A percentile compares a stretch with the other conserved stretches of the same genome.
Conservation (phyloP, 208 protist species). For the Endotrypanum monterogeii region DNA sequence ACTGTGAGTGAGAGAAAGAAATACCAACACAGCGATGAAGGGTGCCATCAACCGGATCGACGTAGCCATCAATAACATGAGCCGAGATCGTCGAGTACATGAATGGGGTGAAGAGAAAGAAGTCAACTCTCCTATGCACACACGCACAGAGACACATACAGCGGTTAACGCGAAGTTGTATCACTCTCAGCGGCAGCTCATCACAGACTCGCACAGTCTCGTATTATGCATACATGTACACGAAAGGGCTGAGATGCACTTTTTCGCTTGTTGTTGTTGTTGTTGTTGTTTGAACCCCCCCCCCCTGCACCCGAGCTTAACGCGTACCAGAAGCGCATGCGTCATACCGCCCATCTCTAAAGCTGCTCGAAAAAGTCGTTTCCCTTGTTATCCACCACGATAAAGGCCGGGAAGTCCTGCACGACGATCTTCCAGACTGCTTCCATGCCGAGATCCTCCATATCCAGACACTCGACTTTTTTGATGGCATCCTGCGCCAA, state of each 20-base stretch:
- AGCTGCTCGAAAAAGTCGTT: constrained; percentile 95
- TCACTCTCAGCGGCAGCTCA: too few species aligned
- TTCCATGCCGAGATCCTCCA: constrained; percentile 93
- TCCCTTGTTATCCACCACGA: constrained; percentile 98
- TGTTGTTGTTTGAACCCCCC: too few species aligned
- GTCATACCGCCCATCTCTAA: constrained; percentile 28
- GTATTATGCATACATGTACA: too few species aligned
- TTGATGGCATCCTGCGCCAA: constrained; percentile 93
- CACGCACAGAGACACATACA: background rate
- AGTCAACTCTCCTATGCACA: background rate
- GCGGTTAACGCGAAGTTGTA: too few species aligned
- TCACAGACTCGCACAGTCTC: too few species aligned
- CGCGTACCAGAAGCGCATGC: too few species aligned
- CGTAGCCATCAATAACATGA: background rate
- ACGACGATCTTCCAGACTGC: constrained; percentile 96
- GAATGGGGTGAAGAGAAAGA: background rate
- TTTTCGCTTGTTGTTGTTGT: too few species aligned
- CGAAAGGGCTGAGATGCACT: too few species aligned
- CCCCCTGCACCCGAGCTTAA: too few species aligned
- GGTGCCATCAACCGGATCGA: background rate
- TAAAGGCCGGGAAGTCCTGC: constrained; percentile 97
- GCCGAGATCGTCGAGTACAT: background rate
- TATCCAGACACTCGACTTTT: constrained; percentile 94
- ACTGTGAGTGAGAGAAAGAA: too few species aligned
- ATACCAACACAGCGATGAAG: background rate